A percentile compares a stretch with the other conserved stretches of the same genome.
Conservation (phyloP, 768 basidiomycete genomes). For the Tricholoma bakamatsutake region DNA sequence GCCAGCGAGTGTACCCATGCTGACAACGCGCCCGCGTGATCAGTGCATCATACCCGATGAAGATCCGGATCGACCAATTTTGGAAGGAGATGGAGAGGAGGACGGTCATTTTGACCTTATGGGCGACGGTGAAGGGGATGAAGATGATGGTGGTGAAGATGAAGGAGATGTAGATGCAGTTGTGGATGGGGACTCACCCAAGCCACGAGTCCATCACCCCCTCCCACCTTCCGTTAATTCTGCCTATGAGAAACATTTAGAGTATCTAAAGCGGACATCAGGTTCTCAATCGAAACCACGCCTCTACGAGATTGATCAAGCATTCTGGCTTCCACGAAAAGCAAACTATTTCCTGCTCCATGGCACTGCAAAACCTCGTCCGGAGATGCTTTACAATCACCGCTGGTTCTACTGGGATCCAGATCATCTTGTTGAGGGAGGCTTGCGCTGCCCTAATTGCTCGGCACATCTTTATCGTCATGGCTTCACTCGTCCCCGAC, state of each 20-base stretch:
- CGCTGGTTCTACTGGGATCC: background rate
- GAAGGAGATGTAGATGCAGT: slow-evolving; percentile 24
- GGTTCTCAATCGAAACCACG: too few relatives aligned
- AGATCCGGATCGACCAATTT: background rate
- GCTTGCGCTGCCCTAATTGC: background rate
- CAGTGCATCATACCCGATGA: background rate
- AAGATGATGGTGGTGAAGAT: slow-evolving; percentile 28
- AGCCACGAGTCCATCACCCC: background rate
- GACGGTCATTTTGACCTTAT: background rate
- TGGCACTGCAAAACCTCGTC: background rate
- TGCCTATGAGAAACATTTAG: background rate
- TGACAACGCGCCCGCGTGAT: background rate
- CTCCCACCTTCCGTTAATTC: background rate
- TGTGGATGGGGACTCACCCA: slow-evolving; percentile 26
- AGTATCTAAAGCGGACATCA: background rate
- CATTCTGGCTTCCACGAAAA: background rate
- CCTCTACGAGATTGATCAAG: background rate
- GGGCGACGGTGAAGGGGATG: slow-evolving; percentile 29
- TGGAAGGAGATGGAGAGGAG: background rate
- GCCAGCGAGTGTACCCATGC: background rate
- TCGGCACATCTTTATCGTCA: background rate
- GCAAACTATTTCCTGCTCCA: background rate
- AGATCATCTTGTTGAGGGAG: background rate
- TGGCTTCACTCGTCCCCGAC: background rate
- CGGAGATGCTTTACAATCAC: background rate